Percentiles rank a stretch among this genome's conserved stretches.
phyloP scores from a whole-genome alignment of 2,329 filamentous ascomycete species.

The Diaporthe sp. region DNA sequence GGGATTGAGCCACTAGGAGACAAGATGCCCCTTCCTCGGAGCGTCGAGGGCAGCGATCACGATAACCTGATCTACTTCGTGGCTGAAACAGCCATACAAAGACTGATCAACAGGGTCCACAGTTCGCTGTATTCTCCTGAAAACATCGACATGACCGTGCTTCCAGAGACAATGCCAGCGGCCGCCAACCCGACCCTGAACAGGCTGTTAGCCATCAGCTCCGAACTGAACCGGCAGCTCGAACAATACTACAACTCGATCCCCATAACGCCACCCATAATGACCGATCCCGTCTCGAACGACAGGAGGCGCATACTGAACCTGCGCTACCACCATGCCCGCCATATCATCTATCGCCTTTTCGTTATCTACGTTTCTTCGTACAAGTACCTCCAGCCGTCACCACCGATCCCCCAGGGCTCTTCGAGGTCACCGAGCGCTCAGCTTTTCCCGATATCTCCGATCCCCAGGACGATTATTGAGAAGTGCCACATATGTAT shows the following conservation, averaged over 20 bases:
- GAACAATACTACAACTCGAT: slow-evolving; percentile 56
- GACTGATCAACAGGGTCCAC: slow-evolving; percentile 59
- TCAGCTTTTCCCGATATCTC: not conserved
- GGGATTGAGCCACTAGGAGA: slow-evolving; percentile 56
- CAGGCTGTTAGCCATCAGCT: slow-evolving; percentile 51
- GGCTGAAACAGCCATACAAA: slow-evolving; percentile 58
- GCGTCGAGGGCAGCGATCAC: slow-evolving; percentile 50
- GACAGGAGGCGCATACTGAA: slow-evolving; percentile 79
- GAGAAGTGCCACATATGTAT: slow-evolving; percentile 54
- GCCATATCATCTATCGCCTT: slow-evolving; percentile 78
- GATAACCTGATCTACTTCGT: slow-evolving; percentile 56
- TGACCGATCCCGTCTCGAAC: slow-evolving; percentile 67
- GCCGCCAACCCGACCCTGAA: slow-evolving; percentile 47
- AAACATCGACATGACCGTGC: slow-evolving; percentile 44
- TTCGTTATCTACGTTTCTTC: slow-evolving; percentile 57
- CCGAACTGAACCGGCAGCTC: slow-evolving; percentile 55
- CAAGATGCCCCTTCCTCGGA: slow-evolving; percentile 53
- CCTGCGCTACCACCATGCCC: slow-evolving; percentile 79
- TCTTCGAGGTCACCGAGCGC: slow-evolving; percentile 31
- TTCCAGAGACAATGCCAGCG: slow-evolving; percentile 43
- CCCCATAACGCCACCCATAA: slow-evolving; percentile 65
- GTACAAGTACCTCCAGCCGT: slow-evolving; percentile 43
- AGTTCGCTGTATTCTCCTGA: slow-evolving; percentile 56
- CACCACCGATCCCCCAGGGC: slow-evolving; percentile 23
- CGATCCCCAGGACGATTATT: slow-evolving; percentile 48